Percentiles rank a stretch among this genome's conserved stretches.
Evolutionary conservation across 192 early-diverging fungal species (phyloP).

Genomic region (Coemansia reversa): DNA sequence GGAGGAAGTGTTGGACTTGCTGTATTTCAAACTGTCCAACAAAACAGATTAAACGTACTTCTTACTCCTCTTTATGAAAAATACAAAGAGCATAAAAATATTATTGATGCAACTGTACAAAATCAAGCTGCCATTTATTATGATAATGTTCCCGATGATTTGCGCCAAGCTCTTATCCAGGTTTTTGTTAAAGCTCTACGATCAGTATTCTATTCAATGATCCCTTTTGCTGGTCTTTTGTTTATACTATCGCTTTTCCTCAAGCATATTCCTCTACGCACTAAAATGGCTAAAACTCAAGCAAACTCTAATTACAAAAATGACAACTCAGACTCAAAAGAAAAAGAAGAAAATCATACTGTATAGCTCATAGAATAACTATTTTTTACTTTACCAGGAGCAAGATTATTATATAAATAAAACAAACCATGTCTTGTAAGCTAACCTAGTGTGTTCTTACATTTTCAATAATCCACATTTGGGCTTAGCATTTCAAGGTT

Average conservation of each 20-base stretch:
- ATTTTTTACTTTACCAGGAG: not conserved
- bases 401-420: not conserved
- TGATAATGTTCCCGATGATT: slow-evolving; percentile 24
- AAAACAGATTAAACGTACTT: slow-evolving; percentile 55
- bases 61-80: slow-evolving; percentile 26
- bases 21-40: slow-evolving; percentile 57
- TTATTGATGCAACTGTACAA: slow-evolving; percentile 44
- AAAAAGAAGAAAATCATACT: not conserved
- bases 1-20: slow-evolving; percentile 63
- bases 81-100: slow-evolving; percentile 12
- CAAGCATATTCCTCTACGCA: slow-evolving; percentile 45
- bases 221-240: slow-evolving; percentile 49
- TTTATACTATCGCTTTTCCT: slow-evolving; percentile 52
- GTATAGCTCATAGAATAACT: not conserved
- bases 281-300: slow-evolving; percentile 25
- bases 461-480: too few species aligned
- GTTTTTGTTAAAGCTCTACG: slow-evolving; percentile 57
- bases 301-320: slow-evolving; percentile 2
- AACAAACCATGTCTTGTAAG: too few species aligned
- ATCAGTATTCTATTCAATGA: slow-evolving; percentile 48
- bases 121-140: slow-evolving; percentile 30
- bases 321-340: not conserved
- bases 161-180: slow-evolving; percentile 33
- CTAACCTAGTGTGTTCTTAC: too few species aligned
- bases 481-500: too few species aligned